phyloP scores from a whole-genome alignment of 2,329 filamentous ascomycete genomes.

The Diaporthe sp. region DNA sequence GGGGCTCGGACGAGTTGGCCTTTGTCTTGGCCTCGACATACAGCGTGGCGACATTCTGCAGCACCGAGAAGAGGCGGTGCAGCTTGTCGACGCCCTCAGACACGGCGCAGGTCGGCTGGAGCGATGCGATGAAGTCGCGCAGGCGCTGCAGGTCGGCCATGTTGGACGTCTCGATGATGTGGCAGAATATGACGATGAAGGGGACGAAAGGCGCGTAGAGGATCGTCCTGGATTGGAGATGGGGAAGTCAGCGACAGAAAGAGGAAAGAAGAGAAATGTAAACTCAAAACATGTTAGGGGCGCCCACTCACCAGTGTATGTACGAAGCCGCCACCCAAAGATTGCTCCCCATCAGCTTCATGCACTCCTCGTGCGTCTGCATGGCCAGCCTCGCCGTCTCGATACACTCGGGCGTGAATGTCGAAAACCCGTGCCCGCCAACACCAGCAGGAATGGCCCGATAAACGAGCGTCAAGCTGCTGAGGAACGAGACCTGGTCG shows the following conservation, averaged over 20 bases:
- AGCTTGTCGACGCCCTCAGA: slow-evolving; percentile 73
- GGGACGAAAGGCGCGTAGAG: slow-evolving; percentile 71
- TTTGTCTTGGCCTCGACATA: slow-evolving; percentile 73
- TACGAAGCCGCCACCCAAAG: slow-evolving; percentile 61
- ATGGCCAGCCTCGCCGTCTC: slow-evolving; percentile 65
- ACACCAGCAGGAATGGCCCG: slow-evolving; percentile 63
- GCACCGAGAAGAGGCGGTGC: slow-evolving; percentile 72
- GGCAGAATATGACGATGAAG: slow-evolving; percentile 72
- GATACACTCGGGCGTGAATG: slow-evolving; percentile 65
- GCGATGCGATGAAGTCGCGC: slow-evolving; percentile 68
- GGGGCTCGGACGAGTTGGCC: slow-evolving; percentile 65
- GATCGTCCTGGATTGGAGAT: slow-evolving; percentile 58
- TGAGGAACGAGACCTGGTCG: slow-evolving; percentile 63
- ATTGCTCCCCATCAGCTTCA: slow-evolving; percentile 58
- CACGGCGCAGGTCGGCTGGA: slow-evolving; percentile 63
- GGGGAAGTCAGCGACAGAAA: neutral
- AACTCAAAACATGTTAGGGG: neutral
- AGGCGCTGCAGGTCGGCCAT: slow-evolving; percentile 68
- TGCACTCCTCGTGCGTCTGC: slow-evolving; percentile 59
- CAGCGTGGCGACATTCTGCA: slow-evolving; percentile 71
- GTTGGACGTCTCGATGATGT: slow-evolving; percentile 68
- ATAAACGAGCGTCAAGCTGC: slow-evolving; percentile 66
- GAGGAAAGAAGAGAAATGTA: slow-evolving; percentile 38
- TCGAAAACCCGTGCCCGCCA: slow-evolving; percentile 53
- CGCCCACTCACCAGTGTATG: slow-evolving; percentile 63